phyloP scores from a whole-genome alignment of 2,329 filamentous ascomycete genomes.

The Spiromastix sp. region DNA sequence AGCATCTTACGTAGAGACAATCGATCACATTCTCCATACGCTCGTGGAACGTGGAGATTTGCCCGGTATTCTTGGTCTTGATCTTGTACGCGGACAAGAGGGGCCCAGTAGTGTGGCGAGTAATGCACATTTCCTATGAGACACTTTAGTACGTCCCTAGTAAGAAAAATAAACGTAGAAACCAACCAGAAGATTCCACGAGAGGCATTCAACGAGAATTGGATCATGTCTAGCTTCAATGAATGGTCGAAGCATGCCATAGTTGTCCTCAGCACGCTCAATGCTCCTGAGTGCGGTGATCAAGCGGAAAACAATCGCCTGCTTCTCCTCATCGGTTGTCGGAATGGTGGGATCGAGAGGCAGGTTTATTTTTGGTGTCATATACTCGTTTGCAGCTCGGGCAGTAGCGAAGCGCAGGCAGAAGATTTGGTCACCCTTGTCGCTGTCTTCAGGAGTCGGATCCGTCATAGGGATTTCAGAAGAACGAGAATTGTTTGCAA shows the following conservation, averaged over 20 bases:
- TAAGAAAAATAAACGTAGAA: neutral
- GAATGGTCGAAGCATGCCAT: conserved; percentile 24
- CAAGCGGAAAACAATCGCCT: conserved; percentile 20
- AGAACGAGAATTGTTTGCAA: conserved; percentile 12
- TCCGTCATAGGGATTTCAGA: too few species aligned
- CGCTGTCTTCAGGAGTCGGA: conserved; percentile 15
- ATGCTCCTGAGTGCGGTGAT: conserved; percentile 24
- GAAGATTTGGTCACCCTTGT: too few species aligned
- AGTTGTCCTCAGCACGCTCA: conserved; percentile 19
- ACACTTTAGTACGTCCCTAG: conserved; percentile 3
- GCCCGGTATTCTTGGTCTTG: conserved; percentile 14
- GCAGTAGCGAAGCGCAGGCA: conserved; percentile 11
- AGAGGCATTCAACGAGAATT: conserved; percentile 19
- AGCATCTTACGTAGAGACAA: conserved; percentile 13
- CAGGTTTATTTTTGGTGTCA: neutral
- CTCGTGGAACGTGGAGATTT: conserved; percentile 7
- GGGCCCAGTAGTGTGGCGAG: conserved; percentile 17
- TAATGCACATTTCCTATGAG: conserved; percentile 16
- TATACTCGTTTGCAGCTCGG: conserved; percentile 13
- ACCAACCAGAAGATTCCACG: conserved; percentile 24
- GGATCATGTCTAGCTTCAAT: conserved; percentile 15
- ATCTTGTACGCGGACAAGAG: conserved; percentile 16
- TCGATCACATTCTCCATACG: conserved; percentile 14
- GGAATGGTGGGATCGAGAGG: conserved; percentile 20
- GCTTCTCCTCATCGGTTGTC: conserved; percentile 10